These are phyloP conservation scores for Russula sp. DNA, from an alignment of 768 basidiomycete genomes.

Conservation along the genomic window DNA sequence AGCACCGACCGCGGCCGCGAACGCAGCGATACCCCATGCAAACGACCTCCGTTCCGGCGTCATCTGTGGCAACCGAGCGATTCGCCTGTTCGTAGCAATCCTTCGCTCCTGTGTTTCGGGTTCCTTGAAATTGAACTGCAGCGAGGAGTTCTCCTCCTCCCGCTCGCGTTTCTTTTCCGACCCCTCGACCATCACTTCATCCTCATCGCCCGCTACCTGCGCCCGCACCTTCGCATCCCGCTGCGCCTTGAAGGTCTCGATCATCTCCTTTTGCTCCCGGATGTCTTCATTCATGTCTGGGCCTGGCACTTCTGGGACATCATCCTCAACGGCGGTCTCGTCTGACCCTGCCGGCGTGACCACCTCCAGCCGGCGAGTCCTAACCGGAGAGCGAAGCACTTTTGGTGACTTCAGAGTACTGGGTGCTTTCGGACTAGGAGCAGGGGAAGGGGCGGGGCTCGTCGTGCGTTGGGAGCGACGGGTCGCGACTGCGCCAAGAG, in stretches of 20 bases:
- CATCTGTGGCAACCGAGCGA: constrained; percentile 41
- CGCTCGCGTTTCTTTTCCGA: constrained; percentile 40
- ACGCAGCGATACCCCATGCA: constrained; percentile 80
- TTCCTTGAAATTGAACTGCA: constrained; percentile 62
- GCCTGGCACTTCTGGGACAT: constrained; percentile 43
- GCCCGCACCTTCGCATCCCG: constrained; percentile 34
- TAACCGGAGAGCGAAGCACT: constrained; percentile 30
- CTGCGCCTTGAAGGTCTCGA: constrained; percentile 62
- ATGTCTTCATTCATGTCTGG: constrained; percentile 65
- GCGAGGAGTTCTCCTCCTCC: constrained; percentile 45
- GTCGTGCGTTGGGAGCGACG: constrained; percentile 38
- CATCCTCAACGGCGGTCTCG: constrained; percentile 57
- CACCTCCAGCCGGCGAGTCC: constrained; percentile 31
- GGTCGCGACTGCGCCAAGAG: constrained; percentile 25
- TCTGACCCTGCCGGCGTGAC: constrained; percentile 51
- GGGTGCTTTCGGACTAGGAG: constrained; percentile 24
- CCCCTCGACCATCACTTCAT: constrained; percentile 18
- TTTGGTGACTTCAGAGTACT: constrained; percentile 33
- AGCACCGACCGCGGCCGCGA: constrained; percentile 76
- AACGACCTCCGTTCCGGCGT: constrained; percentile 66
- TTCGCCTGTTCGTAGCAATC: constrained; percentile 58
- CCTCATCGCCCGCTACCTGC: constrained; percentile 22
- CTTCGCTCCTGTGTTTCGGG: constrained; percentile 49
- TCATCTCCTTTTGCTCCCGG: constrained; percentile 69
- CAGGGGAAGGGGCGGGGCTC: constrained; percentile 33